These are phyloP conservation scores for Epichloe coenophiala DNA, from an alignment of 2,329 filamentous ascomycete species.

Conservation along the genomic window DNA sequence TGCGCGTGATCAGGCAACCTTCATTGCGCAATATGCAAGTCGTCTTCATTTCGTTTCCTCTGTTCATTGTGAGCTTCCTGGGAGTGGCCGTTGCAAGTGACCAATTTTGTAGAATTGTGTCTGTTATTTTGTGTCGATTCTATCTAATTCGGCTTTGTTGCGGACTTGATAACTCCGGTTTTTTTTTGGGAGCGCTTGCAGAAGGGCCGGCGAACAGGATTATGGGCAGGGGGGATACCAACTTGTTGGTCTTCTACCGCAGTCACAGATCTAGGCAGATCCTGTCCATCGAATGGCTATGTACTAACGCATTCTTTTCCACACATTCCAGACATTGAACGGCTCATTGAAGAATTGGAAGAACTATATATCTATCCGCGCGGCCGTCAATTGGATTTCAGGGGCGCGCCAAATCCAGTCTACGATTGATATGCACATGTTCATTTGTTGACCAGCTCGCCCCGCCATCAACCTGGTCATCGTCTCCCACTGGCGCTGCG, in stretches of 20 bases:
- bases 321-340: no score
- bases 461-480: conserved; percentile 1
- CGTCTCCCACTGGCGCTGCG: not conserved
- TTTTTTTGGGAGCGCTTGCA: not conserved
- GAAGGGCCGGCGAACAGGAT: not conserved
- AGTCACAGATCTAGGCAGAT: no score
- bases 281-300: no score
- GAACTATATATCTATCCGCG: no score
- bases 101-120: not conserved
- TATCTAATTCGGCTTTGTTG: not conserved
- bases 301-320: no score
- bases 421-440: not conserved
- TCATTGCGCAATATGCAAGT: conserved; percentile 1
- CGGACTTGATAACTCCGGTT: not conserved
- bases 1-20: not conserved
- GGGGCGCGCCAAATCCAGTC: not conserved
- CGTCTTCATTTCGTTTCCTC: not conserved
- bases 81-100: not conserved
- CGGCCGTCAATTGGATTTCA: not conserved
- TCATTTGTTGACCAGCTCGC: not conserved
- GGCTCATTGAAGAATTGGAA: no score
- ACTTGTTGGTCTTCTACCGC: no score
- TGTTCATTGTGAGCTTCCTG: no score
- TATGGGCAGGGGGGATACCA: not conserved
- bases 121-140: not conserved